phyloP scores from a whole-genome alignment of 768 basidiomycete species.

The Boletus patriciae region DNA sequence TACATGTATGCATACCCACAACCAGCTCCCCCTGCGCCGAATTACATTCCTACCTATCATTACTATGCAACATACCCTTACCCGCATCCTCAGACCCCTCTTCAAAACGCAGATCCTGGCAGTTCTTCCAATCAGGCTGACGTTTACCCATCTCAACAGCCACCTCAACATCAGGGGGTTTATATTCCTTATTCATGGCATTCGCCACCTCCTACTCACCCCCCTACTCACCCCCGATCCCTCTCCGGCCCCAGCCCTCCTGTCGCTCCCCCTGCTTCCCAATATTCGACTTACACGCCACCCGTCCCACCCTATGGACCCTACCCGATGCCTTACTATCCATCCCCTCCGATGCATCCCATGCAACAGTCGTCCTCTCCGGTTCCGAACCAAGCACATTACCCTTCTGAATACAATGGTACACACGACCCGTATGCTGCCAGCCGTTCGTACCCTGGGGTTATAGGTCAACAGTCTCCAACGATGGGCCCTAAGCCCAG shows the following conservation, averaged over 20 bases:
- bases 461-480: constrained; percentile 33
- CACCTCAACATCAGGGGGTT: constrained; percentile 32
- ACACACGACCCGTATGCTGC: constrained; percentile 25
- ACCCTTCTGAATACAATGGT: constrained; percentile 31
- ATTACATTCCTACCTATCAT: constrained; percentile 41
- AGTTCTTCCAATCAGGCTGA: constrained; percentile 31
- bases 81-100: constrained; percentile 45
- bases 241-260: constrained; percentile 34
- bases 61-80: constrained; percentile 53
- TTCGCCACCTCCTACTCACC: constrained; percentile 38
- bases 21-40: constrained; percentile 35
- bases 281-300: constrained; percentile 34
- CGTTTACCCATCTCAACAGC: constrained; percentile 33
- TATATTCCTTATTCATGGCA: constrained; percentile 35
- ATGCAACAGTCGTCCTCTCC: constrained; percentile 29
- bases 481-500: constrained; percentile 28
- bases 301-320: constrained; percentile 35
- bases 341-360: constrained; percentile 31
- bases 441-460: constrained; percentile 29
- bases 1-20: constrained; percentile 45
- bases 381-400: constrained; percentile 27
- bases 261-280: constrained; percentile 31
- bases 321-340: constrained; percentile 36
- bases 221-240: constrained; percentile 42
- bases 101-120: constrained; percentile 39